phyloP scores from a whole-genome alignment of 345 rosid species.

The Populus tremula region DNA sequence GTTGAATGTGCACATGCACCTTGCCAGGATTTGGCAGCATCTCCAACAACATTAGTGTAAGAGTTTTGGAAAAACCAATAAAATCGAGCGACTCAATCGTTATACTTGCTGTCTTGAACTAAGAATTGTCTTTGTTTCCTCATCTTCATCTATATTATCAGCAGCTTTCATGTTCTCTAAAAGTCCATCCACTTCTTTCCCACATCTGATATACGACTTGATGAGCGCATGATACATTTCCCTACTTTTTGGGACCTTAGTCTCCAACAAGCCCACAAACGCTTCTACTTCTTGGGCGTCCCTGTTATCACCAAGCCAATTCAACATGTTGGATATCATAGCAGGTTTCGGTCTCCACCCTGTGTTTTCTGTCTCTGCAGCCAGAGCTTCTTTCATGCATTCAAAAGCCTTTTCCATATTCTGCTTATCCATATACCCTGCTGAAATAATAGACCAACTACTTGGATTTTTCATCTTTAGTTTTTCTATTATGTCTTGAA shows the following conservation, averaged over 20 bases:
- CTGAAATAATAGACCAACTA: slow-evolving; percentile 45
- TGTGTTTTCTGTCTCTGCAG: slow-evolving; percentile 26
- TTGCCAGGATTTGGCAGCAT: background rate
- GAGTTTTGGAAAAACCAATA: background rate
- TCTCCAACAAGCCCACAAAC: slow-evolving; percentile 26
- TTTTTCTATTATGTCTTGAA: slow-evolving; percentile 25
- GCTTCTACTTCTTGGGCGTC: slow-evolving; percentile 30
- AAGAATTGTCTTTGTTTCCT: slow-evolving; percentile 28
- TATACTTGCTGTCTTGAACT: background rate
- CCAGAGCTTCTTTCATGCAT: slow-evolving; percentile 45
- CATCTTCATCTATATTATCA: slow-evolving; percentile 22
- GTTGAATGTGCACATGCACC: slow-evolving; percentile 1
- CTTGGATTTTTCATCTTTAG: slow-evolving; percentile 34
- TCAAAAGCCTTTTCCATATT: slow-evolving; percentile 44
- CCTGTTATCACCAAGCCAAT: slow-evolving; percentile 40
- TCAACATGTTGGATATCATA: slow-evolving; percentile 35
- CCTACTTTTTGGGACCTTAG: slow-evolving; percentile 17
- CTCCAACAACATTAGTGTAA: too few species aligned
- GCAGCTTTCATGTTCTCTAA: slow-evolving; percentile 24
- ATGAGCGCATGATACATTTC: slow-evolving; percentile 31
- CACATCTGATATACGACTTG: slow-evolving; percentile 28
- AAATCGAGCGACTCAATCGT: background rate
- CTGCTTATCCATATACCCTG: slow-evolving; percentile 34
- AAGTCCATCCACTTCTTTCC: slow-evolving; percentile 27
- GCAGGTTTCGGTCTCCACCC: slow-evolving; percentile 38